Evolutionary conservation across 2,329 filamentous ascomycete species (phyloP), one percentile per base, ranked within the genome.

Genomic region (Aspergillus awamori): DNA sequence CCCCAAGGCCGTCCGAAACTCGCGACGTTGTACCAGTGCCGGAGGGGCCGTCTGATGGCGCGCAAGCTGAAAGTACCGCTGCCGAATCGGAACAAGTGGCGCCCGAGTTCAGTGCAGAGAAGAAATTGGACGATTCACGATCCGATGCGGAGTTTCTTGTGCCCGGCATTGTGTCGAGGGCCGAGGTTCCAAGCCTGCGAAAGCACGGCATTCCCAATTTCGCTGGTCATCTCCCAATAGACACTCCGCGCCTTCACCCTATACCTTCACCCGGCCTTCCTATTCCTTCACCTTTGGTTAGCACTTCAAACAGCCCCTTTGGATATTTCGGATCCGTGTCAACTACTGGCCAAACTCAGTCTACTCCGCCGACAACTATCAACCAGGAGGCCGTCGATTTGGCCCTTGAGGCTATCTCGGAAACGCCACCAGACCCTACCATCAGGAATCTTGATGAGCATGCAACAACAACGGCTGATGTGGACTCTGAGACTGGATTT

Each of bases 191-290:
- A 17, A 55, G 56, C 20, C 36, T 39, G 41, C 38, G 22, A 17
- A 55, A 58, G 24, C 60, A 60, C 33, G 41, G 47, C 28, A 30
- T 39, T 13, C 33, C 41, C 8, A 45, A 53, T 38, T 36, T 60
- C 36, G n/a, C 39, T 13, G 52, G 58, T 13, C 64, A 69, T 43
- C 59, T 69, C 33, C 72, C 70, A 26, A 74, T 68, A 22, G 70
- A 75, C 24, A 77, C 77, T 11, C 78, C 77, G 10, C 73, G 73
- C 13, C 68, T 80, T 20, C 67, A 71, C 28, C 78, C 77, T 15
- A 65, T 79, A 38, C 69, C 74, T 39, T 80, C 79, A 22, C 73
- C 77, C 10, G 75, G 74, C 6, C 70, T 79, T 38, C 74, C 77
- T 10, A 65, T 76, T 45, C 74, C 79, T 6, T 80, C 78, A 24